These are phyloP conservation scores for Aegle marmelos DNA, from an alignment of 345 rosid genomes.

Conservation along the genomic window DNA sequence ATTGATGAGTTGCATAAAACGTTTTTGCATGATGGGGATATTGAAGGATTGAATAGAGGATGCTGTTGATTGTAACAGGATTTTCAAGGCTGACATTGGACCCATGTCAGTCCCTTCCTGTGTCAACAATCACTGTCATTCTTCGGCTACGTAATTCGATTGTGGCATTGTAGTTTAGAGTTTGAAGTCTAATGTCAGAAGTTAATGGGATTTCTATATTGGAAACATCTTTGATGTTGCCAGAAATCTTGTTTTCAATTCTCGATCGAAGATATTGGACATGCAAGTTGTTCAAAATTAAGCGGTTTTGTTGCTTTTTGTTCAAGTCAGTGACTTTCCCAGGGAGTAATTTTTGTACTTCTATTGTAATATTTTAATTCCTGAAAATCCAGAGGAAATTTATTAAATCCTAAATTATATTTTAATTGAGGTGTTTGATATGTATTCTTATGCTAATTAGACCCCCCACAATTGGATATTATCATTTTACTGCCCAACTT, in stretches of 20 bases:
- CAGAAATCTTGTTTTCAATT: slow-evolving; percentile 30
- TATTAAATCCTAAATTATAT: not conserved
- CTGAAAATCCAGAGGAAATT: slow-evolving; percentile 27
- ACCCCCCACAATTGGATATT: too few relatives aligned
- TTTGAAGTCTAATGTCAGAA: slow-evolving; percentile 61
- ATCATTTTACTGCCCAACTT: too few relatives aligned
- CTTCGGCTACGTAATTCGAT: slow-evolving; percentile 52
- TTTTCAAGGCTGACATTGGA: slow-evolving; percentile 84
- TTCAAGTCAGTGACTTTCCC: slow-evolving; percentile 47
- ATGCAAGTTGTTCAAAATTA: slow-evolving; percentile 47
- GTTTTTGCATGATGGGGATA: slow-evolving; percentile 53
- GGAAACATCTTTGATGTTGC: slow-evolving; percentile 21
- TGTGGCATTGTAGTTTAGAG: slow-evolving; percentile 71
- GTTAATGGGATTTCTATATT: slow-evolving; percentile 46
- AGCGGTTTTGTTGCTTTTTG: slow-evolving; percentile 44
- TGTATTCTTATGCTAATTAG: not conserved
- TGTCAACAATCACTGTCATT: slow-evolving; percentile 73
- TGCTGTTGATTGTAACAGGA: slow-evolving; percentile 68
- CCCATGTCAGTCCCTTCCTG: slow-evolving; percentile 97
- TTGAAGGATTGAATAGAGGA: slow-evolving; percentile 65
- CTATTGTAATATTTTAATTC: slow-evolving; percentile 62
- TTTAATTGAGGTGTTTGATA: not conserved
- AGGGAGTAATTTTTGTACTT: slow-evolving; percentile 54
- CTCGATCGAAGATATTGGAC: slow-evolving; percentile 52
- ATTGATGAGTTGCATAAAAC: slow-evolving; percentile 62